A percentile compares a stretch with the other conserved stretches of the same genome.
phyloP scores from a whole-genome alignment of 768 basidiomycete genomes.

The Obba rivulosa region DNA sequence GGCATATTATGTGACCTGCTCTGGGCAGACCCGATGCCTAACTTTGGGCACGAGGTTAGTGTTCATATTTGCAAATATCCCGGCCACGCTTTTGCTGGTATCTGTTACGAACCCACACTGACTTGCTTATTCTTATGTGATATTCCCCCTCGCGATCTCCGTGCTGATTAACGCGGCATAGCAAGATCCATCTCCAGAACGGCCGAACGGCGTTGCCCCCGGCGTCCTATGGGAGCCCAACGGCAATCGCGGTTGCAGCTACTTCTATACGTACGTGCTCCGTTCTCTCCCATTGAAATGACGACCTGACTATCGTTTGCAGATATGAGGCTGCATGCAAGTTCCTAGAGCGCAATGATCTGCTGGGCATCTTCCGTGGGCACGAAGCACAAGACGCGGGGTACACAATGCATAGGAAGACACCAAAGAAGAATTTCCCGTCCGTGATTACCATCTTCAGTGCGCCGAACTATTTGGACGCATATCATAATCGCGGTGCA shows the following conservation, averaged over 20 bases:
- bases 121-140: neutral
- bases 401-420: conserved; percentile 95
- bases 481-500: conserved; percentile 94
- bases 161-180: neutral
- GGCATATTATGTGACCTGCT: conserved; percentile 92
- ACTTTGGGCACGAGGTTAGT: conserved; percentile 81
- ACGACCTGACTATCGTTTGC: conserved; percentile 2
- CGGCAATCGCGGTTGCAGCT: conserved; percentile 84
- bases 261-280: conserved; percentile 77
- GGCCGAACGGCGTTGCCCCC: conserved; percentile 38
- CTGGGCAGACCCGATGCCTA: conserved; percentile 91
- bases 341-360: conserved; percentile 87
- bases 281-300: no score
- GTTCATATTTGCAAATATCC: conserved; percentile 24
- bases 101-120: neutral
- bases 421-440: conserved; percentile 91
- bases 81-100: neutral
- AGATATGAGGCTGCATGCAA: conserved; percentile 86
- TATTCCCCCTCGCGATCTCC: neutral
- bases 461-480: conserved; percentile 94
- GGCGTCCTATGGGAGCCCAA: conserved; percentile 76
- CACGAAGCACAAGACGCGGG: conserved; percentile 98
- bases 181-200: conserved; percentile 16
- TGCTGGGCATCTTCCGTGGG: conserved; percentile 92
- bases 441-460: conserved; percentile 98